Percentiles rank a stretch among this genome's conserved stretches.
Conservation (phyloP, 2,329 filamentous ascomycete species). For the Fusarium devonianum region DNA sequence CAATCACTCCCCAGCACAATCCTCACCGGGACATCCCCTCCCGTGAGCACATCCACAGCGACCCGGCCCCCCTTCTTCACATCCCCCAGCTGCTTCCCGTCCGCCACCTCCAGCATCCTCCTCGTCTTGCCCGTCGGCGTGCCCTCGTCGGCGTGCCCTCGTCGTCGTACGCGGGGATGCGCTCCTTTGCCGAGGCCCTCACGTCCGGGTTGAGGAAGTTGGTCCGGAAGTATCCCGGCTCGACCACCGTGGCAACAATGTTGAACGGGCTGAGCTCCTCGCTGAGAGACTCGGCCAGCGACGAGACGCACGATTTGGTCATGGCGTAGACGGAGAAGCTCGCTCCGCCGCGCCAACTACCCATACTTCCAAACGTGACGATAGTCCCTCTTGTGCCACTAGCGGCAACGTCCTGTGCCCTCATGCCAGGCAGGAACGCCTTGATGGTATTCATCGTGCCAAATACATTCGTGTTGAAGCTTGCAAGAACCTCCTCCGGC, state of each 20-base stretch:
- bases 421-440: constrained; percentile 57
- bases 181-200: constrained; percentile 38
- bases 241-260: constrained; percentile 52
- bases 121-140: constrained; percentile 43
- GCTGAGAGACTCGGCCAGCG: constrained; percentile 53
- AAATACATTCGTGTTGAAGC: constrained; percentile 63
- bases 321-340: constrained; percentile 51
- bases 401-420: constrained; percentile 44
- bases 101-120: constrained; percentile 42
- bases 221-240: constrained; percentile 63
- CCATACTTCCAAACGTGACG: constrained; percentile 57
- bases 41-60: constrained; percentile 63
- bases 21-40: constrained; percentile 55
- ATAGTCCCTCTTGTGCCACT: constrained; percentile 42
- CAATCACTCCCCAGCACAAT: background rate
- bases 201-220: constrained; percentile 52
- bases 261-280: constrained; percentile 55
- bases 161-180: constrained; percentile 45
- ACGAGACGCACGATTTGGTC: constrained; percentile 56
- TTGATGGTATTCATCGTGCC: constrained; percentile 57
- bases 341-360: constrained; percentile 51
- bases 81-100: constrained; percentile 63
- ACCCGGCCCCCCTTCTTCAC: constrained; percentile 59
- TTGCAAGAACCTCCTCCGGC: constrained; percentile 46
- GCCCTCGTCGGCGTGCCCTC: constrained; percentile 41